These are phyloP conservation scores for Acrasis kona DNA, from an alignment of 78 protist species.

Conservation along the genomic window DNA sequence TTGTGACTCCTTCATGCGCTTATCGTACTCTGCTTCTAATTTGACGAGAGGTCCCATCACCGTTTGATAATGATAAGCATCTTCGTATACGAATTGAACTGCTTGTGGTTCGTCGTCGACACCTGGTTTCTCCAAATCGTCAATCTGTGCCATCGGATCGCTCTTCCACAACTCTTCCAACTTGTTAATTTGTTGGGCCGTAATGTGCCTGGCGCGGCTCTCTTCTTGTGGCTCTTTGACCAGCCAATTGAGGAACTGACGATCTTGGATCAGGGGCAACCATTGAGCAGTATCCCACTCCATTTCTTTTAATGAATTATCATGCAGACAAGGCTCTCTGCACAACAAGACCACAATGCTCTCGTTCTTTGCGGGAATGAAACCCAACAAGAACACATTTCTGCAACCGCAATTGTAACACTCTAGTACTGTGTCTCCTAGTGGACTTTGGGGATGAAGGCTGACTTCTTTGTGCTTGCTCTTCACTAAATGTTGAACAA, in stretches of 20 bases:
- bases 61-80: constrained; percentile 82
- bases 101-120: constrained; percentile 30
- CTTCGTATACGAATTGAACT: constrained; percentile 53
- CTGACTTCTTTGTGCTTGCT: constrained; percentile 82
- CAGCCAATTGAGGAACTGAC: constrained; percentile 78
- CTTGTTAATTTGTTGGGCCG: constrained; percentile 47
- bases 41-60: constrained; percentile 79
- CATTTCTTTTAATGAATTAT: constrained; percentile 28
- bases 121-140: constrained; percentile 45
- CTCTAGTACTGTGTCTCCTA: constrained; percentile 80
- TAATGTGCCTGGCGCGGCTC: constrained; percentile 63
- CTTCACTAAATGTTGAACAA: constrained; percentile 87
- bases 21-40: constrained; percentile 86
- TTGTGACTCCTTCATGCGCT: constrained; percentile 59
- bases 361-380: constrained; percentile 88
- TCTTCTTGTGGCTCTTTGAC: constrained; percentile 57
- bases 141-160: constrained; percentile 41
- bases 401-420: constrained; percentile 93
- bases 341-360: constrained; percentile 91
- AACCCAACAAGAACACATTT: constrained; percentile 93
- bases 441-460: constrained; percentile 58
- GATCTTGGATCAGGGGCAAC: constrained; percentile 86
- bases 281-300: constrained; percentile 89
- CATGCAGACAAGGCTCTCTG: constrained; percentile 46
- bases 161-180: constrained; percentile 92